A percentile compares a stretch with the other conserved stretches of the same genome.
These are phyloP conservation scores for Musa acuminata DNA, from an alignment of 176 grass and related monocot species.

Conservation along the genomic window DNA sequence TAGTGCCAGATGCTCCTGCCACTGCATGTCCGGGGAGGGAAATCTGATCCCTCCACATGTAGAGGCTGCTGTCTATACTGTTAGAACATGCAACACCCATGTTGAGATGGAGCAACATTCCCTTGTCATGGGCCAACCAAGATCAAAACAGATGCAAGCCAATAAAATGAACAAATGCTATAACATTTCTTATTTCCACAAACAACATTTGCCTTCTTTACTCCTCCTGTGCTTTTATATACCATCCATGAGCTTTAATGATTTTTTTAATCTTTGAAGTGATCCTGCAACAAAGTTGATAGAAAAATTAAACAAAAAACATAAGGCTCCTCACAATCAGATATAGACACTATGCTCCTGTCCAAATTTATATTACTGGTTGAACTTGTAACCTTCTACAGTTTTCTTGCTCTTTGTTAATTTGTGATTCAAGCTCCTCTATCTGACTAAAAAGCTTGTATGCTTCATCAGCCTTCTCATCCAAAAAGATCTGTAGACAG, in stretches of 20 bases:
- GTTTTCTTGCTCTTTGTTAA: slow-evolving; percentile 50
- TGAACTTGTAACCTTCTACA: slow-evolving; percentile 46
- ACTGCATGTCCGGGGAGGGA: neutral
- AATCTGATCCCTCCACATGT: neutral
- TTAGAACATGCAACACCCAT: too few relatives aligned
- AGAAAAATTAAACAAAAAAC: neutral
- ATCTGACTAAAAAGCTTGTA: slow-evolving; percentile 43
- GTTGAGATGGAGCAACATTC: neutral
- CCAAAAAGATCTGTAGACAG: slow-evolving; percentile 35
- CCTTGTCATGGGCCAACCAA: neutral
- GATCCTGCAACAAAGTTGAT: slow-evolving; percentile 38
- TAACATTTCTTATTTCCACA: neutral
- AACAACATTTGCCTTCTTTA: slow-evolving; percentile 52
- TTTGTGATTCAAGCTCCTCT: slow-evolving; percentile 56
- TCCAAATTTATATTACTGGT: neutral
- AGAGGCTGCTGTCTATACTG: neutral
- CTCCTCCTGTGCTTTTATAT: slow-evolving; percentile 61
- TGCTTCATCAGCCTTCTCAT: slow-evolving; percentile 49
- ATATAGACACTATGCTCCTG: neutral
- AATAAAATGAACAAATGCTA: too few relatives aligned
- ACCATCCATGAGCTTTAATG: slow-evolving; percentile 54
- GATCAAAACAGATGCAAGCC: neutral
- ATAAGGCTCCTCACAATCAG: too few relatives aligned
- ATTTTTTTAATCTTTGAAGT: slow-evolving; percentile 65
- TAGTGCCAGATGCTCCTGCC: neutral